Conservation (phyloP, 225 moss, liverwort and hornwort genomes). For the Anthoceros angustus region DNA sequence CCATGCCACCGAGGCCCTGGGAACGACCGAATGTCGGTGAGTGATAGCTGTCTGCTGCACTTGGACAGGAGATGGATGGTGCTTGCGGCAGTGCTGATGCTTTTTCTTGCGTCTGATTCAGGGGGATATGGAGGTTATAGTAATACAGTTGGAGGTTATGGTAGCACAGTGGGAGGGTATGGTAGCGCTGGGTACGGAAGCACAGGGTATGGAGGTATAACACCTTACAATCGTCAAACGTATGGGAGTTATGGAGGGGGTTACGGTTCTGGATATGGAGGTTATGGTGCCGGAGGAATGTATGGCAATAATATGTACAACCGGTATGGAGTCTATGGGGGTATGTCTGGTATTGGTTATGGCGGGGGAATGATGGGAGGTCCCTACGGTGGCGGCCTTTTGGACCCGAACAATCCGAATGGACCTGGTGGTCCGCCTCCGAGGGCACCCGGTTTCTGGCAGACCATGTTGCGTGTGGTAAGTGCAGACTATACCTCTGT, state of each 20-base stretch:
- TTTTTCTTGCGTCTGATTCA: neutral
- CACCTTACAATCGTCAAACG: neutral
- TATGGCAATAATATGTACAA: conserved; percentile 47
- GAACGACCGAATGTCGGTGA: conserved; percentile 58
- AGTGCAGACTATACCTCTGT: conserved; percentile 6
- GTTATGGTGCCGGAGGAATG: conserved; percentile 43
- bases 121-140: neutral
- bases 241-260: conserved; percentile 14
- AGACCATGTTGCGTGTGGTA: conserved; percentile 88
- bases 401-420: conserved; percentile 78
- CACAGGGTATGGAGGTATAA: neutral
- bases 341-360: conserved; percentile 5
- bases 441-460: conserved; percentile 69
- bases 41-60: too few species aligned
- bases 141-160: neutral
- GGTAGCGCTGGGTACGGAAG: neutral
- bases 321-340: conserved; percentile 16
- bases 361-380: conserved; percentile 43
- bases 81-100: neutral
- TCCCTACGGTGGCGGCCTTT: conserved; percentile 34
- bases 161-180: neutral
- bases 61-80: neutral
- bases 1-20: conserved; percentile 91
- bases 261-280: conserved; percentile 36
- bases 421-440: conserved; percentile 51